Base-by-base conservation (phyloP, 345 rosid species). In the Dimocarpus longan region DNA sequence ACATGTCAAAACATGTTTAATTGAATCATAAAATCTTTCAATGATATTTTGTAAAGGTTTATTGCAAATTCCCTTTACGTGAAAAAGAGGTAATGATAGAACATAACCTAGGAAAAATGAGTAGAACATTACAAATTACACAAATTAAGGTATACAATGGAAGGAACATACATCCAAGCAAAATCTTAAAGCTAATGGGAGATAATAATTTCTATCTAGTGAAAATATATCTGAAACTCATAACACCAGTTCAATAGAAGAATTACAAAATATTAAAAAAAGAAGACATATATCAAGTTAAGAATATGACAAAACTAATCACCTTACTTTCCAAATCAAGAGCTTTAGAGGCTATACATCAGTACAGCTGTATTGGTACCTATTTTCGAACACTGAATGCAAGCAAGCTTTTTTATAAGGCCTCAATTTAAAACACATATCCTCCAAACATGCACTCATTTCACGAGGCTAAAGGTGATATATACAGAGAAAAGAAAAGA, bases 241-340 rank as follows among this genome's bases (percentile, higher is more conserved):
- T 60, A 74, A 62, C 42, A 24, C 42, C 10, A 63, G 46, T 44
- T n/a, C 22, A 24, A 43, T 32, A 16, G 19, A n/a, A 46, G 66
- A 5, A 44, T 18, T 64, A n/a, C 68, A 74, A 24, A 5, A 46
- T 44, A 65, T 26, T 7, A 8, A 52, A 66, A 76, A 50, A 62
- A 1, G 8, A 65, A 10, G 19, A 65, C 70, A 78, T 32, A 37
- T 63, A 66, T 26, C 67, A 81, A 32, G 37, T 32, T 32, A 32
- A 78, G 52, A 54, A 56, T 54, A 6, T 63, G 54, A 79, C 75
- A 78, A 71, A 74, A 66, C 10, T 16, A 64, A 78, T 79, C 82
- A 93, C 99, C 99, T 96, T 91, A 82, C 89, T 90, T 88, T 96
- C 98, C 81, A 92, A 85, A 78, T 96, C 97, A 76, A 96, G 99